Evolutionary conservation across 2,329 filamentous ascomycete species (phyloP), one percentile per base, ranked within the genome.

Genomic region (Orbilia ellipsospora): DNA sequence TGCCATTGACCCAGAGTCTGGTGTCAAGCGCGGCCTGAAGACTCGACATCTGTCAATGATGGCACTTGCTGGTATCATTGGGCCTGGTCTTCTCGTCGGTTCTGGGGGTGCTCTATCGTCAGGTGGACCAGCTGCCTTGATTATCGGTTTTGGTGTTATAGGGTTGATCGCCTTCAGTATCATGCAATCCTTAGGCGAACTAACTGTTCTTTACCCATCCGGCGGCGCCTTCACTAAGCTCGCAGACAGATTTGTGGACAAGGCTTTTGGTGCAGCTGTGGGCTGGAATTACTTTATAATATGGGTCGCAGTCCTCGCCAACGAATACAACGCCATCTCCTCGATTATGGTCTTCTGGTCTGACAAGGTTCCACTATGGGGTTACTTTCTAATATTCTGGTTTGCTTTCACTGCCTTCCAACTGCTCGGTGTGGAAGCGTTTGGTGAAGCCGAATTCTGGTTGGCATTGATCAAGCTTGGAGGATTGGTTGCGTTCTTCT

Each of bases 271-370:
- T 6, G 93, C 93, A 79, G 86, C 90, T 18, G 90, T 93, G 86
- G 91, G 92, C 18, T 94, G 91, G 91, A 89, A 92, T 73, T 94
- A 94, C 82, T 94, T 90, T 89, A 93, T 93, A 80, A 89, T 87
- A 44, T 94, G 90, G 90, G 86, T 88, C 16, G 88, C 90, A 69
- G 92, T 90, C 0, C 91, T 88, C 78, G 90, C 90, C 0, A 86
- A 93, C 7, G 91, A 94, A 80, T 84, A 93, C 45, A 91, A 88
- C 0, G 90, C 90, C 0, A 88, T 90, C 0, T 90, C 90, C 4
- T 83, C 93, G 56, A 90, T 93, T 67, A 91, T 93, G 77, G 88
- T 92, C 81, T 93, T 90, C 81, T 93, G 91, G 91, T 85, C 88
- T 67, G 76, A 79, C 77, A 83, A 0, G 81, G 82, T 18, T 82